These are phyloP conservation scores for Auricularia sp. DNA, from an alignment of 768 basidiomycete genomes.

Conservation along the genomic window DNA sequence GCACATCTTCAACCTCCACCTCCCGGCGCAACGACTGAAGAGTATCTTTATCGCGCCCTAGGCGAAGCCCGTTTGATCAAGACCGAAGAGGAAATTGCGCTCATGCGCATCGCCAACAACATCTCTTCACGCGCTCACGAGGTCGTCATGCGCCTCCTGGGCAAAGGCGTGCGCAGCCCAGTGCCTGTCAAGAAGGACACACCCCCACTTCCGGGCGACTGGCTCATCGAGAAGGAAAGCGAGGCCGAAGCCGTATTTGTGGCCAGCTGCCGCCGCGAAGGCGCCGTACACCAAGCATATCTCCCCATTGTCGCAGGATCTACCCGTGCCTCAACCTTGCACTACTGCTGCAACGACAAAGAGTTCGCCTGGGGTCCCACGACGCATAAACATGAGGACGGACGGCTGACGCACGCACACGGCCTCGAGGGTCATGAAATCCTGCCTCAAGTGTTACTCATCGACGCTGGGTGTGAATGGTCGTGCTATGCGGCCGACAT, in stretches of 20 bases:
- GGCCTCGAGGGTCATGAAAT: constrained; percentile 25
- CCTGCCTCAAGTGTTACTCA: constrained; percentile 55
- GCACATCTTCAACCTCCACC: constrained; percentile 11
- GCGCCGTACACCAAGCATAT: constrained; percentile 81
- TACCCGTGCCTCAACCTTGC: constrained; percentile 76
- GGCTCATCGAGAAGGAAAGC: constrained; percentile 84
- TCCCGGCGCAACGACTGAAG: constrained; percentile 31
- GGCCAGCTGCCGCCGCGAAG: constrained; percentile 78
- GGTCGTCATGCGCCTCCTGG: constrained; percentile 83
- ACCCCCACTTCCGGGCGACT: constrained; percentile 62
- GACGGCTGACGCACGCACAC: constrained; percentile 27
- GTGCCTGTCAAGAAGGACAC: constrained; percentile 30
- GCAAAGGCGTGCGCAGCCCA: constrained; percentile 52
- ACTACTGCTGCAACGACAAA: constrained; percentile 90
- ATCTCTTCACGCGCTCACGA: constrained; percentile 89
- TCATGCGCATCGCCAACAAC: constrained; percentile 69
- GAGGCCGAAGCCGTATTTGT: constrained; percentile 94
- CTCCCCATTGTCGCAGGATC: constrained; percentile 87
- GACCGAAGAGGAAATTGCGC: constrained; percentile 56
- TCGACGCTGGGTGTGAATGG: constrained; percentile 95
- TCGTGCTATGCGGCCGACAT: constrained; percentile 50
- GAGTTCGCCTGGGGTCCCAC: constrained; percentile 78
- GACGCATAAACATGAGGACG: constrained; percentile 44
- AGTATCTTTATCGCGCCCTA: constrained; percentile 66
- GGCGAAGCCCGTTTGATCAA: constrained; percentile 75